Conservation (phyloP, 108 stramenopile genomes). For the Fragilaria radians region DNA sequence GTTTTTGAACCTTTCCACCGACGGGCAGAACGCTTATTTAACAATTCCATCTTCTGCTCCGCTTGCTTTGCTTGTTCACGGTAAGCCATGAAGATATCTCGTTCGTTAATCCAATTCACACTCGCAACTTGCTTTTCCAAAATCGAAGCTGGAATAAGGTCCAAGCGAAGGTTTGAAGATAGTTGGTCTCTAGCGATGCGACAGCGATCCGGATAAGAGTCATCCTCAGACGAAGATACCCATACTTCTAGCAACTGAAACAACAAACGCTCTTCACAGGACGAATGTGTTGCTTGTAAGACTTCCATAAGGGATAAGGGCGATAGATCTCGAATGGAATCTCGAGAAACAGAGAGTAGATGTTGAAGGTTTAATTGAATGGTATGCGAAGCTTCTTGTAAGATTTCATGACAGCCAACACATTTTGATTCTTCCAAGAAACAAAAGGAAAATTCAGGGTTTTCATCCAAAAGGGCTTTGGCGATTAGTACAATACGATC, state of each 20-base stretch:
- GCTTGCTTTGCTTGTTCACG: neutral
- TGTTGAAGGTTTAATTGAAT: neutral
- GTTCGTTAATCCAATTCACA: neutral
- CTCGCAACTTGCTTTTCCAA: neutral
- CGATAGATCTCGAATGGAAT: neutral
- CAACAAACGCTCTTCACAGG: neutral
- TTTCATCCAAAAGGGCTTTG: neutral
- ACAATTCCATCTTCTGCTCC: neutral
- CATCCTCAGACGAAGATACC: neutral
- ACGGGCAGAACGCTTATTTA: neutral
- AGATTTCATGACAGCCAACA: neutral
- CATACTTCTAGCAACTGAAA: neutral
- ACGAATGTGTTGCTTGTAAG: neutral
- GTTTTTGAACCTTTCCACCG: neutral
- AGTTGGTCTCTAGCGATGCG: neutral
- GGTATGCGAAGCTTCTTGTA: neutral
- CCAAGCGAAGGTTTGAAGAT: neutral
- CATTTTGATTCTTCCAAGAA: neutral
- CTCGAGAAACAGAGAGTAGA: neutral
- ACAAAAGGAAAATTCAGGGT: neutral
- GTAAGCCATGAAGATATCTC: neutral
- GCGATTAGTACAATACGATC: neutral
- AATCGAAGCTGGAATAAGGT: neutral
- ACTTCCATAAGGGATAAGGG: neutral
- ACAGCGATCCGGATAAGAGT: neutral